These are phyloP conservation scores for Paramyrothecium sp. DNA, from an alignment of 2,329 filamentous ascomycete genomes.

Conservation along the genomic window DNA sequence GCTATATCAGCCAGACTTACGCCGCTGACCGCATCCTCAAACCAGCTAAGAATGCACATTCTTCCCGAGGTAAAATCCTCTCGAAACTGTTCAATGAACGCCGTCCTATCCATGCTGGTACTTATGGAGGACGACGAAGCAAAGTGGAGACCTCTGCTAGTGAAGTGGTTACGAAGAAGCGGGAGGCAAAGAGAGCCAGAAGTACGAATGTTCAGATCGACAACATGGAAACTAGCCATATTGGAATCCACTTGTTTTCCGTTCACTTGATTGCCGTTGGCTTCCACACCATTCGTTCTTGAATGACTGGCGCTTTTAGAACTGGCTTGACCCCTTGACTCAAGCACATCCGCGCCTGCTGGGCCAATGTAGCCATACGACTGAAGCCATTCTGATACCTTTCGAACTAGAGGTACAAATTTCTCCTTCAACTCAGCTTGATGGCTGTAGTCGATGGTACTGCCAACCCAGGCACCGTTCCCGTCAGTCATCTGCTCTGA, in stretches of 20 bases:
- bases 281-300: not conserved
- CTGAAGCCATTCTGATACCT: conserved; percentile 23
- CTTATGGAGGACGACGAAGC: conserved; percentile 27
- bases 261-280: not conserved
- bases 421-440: conserved; percentile 25
- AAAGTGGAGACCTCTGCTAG: conserved; percentile 17
- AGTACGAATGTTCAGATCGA: conserved; percentile 32
- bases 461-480: conserved; percentile 30
- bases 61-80: conserved; percentile 20
- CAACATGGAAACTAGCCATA: conserved; percentile 19
- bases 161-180: conserved; percentile 26
- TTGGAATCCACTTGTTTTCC: not conserved
- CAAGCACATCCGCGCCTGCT: conserved; percentile 29
- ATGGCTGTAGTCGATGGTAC: conserved; percentile 27
- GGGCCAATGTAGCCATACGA: conserved; percentile 29
- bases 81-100: conserved; percentile 23
- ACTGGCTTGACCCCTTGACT: conserved; percentile 11
- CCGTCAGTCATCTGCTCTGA: conserved; percentile 32
- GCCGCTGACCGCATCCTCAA: conserved; percentile 22
- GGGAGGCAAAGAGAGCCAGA: conserved; percentile 28
- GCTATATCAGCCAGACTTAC: conserved; percentile 27
- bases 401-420: conserved; percentile 19
- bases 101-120: conserved; percentile 13
- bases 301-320: not conserved
- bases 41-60: conserved; percentile 30